Base-by-base conservation (phyloP, 1,139 yeast genomes). In the Entelexis paramagnoliae region DNA sequence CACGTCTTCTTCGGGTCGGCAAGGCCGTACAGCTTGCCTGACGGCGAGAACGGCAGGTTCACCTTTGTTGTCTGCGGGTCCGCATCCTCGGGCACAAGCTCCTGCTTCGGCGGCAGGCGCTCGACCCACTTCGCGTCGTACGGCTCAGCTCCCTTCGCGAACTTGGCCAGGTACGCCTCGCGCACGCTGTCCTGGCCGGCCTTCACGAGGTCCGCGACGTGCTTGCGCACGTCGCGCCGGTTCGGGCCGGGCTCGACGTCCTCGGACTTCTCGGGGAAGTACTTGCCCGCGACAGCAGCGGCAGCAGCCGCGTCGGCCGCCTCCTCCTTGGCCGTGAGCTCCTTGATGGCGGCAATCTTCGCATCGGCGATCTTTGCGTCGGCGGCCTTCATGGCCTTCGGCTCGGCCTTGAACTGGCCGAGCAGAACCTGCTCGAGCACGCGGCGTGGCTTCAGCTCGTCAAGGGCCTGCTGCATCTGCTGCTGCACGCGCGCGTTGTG, bases 1-100 rank as follows among this genome's bases (percentile, higher is more conserved):
- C 83, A 91, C 9, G 89, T 78, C 71, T 83, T 87, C 35, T 74
- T 64, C 16, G 89, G 81, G 52, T 86, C 83, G 60, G 79, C 70
- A 63, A 94, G 81, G 22, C 97, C 97, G 66, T 76, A 87, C 59
- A 82, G 74, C 48, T 75, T 52, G 80, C 77, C 56, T n/a, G 56
- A 49, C 61, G 63, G 42, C 75, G 83, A 53, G 60, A 63, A 68
- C 7, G 70, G 71, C 51, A 67, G 60, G 17, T 56, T 51, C 28
- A 64, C 55, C 30, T 60, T 61, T 17, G 59, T 54, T 10, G 58
- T 60, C 3, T 61, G 56, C 59, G 78, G 81, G 54, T 83, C 80
- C 10, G 79, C 67, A 19, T 50, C 51, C 19, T 50, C 58, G 20
- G 47, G 28, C 11, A 79, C 57, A 40, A 65, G 66, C 16, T 72